A percentile compares a stretch with the other conserved stretches of the same genome.
Conservation (phyloP, 495 filamentous ascomycete genomes). For the Coniosporium apollinis region DNA sequence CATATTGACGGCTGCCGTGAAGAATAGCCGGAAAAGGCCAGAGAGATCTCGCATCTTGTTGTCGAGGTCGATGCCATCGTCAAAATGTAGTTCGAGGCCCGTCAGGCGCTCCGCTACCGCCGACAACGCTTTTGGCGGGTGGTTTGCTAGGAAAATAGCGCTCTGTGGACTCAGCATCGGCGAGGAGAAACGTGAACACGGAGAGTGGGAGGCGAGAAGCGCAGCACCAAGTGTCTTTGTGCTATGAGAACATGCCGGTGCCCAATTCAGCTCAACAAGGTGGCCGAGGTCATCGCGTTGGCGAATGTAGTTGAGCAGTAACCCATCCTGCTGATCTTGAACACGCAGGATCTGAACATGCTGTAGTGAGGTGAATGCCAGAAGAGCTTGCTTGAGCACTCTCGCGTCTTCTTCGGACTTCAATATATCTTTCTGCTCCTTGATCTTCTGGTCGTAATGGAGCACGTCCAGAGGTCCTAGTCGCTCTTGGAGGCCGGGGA, state of each 20-base stretch:
- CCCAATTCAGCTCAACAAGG: slow-evolving; percentile 38
- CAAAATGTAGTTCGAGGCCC: slow-evolving; percentile 32
- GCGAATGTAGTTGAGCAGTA: slow-evolving; percentile 30
- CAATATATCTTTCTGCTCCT: slow-evolving; percentile 29
- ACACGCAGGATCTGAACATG: slow-evolving; percentile 49
- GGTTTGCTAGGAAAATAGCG: slow-evolving; percentile 31
- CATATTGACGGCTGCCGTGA: slow-evolving; percentile 40
- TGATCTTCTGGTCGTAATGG: slow-evolving; percentile 24
- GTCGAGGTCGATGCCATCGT: slow-evolving; percentile 37
- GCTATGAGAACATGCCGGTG: slow-evolving; percentile 44
- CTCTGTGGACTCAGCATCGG: slow-evolving; percentile 49
- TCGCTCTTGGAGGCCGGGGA: slow-evolving; percentile 15
- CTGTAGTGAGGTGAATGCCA: slow-evolving; percentile 41
- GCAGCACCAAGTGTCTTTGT: slow-evolving; percentile 40
- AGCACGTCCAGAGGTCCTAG: slow-evolving; percentile 20
- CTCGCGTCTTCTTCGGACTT: slow-evolving; percentile 23
- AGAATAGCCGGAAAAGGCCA: slow-evolving; percentile 36
- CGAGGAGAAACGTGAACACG: slow-evolving; percentile 41
- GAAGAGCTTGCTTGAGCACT: slow-evolving; percentile 37
- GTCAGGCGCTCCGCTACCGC: slow-evolving; percentile 39
- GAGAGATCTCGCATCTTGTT: slow-evolving; percentile 38
- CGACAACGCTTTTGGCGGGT: slow-evolving; percentile 31
- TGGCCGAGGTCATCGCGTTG: slow-evolving; percentile 17
- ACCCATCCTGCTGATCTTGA: slow-evolving; percentile 40
- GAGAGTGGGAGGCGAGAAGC: slow-evolving; percentile 36